Conservation (phyloP, 2,329 filamentous ascomycete genomes). For the Xylariaceae sp. region DNA sequence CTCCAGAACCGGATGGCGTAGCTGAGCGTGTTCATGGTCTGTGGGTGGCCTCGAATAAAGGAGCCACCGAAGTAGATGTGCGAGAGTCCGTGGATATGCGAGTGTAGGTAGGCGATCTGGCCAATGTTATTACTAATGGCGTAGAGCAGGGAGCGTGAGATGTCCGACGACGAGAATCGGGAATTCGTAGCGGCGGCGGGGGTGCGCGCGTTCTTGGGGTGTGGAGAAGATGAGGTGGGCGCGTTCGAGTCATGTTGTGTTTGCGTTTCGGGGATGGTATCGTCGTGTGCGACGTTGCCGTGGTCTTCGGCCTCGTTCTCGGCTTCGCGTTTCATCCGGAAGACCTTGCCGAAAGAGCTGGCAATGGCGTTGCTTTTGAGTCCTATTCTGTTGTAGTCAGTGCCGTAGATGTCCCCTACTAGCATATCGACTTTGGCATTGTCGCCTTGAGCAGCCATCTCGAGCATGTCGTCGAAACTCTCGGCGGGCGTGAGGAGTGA, state of each 20-base stretch:
- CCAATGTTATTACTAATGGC: conserved; percentile 98
- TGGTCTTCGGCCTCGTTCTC: conserved; percentile 73
- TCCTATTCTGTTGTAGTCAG: conserved; percentile 92
- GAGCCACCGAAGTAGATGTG: conserved; percentile 97
- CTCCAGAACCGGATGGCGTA: conserved; percentile 99
- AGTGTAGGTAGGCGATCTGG: conserved; percentile 96
- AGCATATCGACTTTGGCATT: conserved; percentile 93
- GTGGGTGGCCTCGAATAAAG: conserved; percentile 91
- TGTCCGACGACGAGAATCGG: conserved; percentile 74
- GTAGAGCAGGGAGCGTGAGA: conserved; percentile 86
- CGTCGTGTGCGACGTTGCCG: conserved; percentile 51
- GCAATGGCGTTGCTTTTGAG: conserved; percentile 94
- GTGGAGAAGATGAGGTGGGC: conserved; percentile 11
- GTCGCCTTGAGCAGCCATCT: conserved; percentile 83
- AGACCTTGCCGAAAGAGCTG: conserved; percentile 94
- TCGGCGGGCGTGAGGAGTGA: conserved; percentile 87
- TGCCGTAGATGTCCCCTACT: conserved; percentile 95
- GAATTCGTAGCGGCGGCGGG: conserved; percentile 26
- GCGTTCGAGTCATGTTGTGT: not conserved
- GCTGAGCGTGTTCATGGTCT: conserved; percentile 95
- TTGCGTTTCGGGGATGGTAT: conserved; percentile 10
- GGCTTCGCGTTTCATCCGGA: conserved; percentile 82
- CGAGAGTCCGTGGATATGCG: conserved; percentile 83
- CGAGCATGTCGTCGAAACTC: conserved; percentile 97
- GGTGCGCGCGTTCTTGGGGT: conserved; percentile 11